Percentiles rank a stretch among this genome's conserved stretches.
These are phyloP conservation scores for Kalanchoe fedtschenkoi DNA, from an alignment of 164 flowering plant genomes.

Conservation along the genomic window DNA sequence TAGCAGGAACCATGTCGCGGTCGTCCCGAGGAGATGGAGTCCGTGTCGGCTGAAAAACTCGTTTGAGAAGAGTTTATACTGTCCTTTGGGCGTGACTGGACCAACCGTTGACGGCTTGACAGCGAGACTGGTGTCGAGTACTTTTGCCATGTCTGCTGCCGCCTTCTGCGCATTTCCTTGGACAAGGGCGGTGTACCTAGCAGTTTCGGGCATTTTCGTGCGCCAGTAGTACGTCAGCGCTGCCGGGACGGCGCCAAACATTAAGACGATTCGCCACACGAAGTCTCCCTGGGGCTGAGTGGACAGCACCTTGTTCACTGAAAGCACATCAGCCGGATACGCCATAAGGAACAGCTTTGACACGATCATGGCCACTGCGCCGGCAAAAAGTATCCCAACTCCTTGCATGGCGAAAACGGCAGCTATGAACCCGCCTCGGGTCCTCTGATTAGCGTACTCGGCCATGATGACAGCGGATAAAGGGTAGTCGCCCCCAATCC, in stretches of 20 bases:
- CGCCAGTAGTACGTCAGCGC: conserved; percentile 40
- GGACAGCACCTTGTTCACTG: conserved; percentile 13
- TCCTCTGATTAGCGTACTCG: conserved; percentile 18
- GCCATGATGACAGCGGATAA: conserved; percentile 19
- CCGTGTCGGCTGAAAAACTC: conserved; percentile 33
- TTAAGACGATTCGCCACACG: conserved; percentile 39
- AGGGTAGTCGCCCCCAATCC: conserved; percentile 16
- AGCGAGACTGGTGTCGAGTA: conserved; percentile 18
- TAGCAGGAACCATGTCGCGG: conserved; percentile 39
- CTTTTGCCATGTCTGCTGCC: conserved; percentile 36
- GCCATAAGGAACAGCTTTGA: conserved; percentile 13
- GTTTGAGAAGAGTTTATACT: conserved; percentile 21
- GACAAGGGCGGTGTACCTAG: conserved; percentile 40
- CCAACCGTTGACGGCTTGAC: background rate
- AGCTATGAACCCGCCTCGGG: conserved; percentile 19
- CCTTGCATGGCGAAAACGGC: conserved; percentile 28
- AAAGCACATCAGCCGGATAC: conserved; percentile 12
- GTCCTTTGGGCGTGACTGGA: background rate
- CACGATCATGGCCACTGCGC: conserved; percentile 18
- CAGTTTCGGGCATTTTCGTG: conserved; percentile 47
- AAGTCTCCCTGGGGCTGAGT: conserved; percentile 32
- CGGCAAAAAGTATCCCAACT: conserved; percentile 18
- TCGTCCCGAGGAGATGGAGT: conserved; percentile 29
- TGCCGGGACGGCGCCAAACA: conserved; percentile 50
- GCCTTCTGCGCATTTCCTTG: conserved; percentile 26